phyloP scores from a whole-genome alignment of 73 alveolate genomes.

The Urostyla sp. region DNA sequence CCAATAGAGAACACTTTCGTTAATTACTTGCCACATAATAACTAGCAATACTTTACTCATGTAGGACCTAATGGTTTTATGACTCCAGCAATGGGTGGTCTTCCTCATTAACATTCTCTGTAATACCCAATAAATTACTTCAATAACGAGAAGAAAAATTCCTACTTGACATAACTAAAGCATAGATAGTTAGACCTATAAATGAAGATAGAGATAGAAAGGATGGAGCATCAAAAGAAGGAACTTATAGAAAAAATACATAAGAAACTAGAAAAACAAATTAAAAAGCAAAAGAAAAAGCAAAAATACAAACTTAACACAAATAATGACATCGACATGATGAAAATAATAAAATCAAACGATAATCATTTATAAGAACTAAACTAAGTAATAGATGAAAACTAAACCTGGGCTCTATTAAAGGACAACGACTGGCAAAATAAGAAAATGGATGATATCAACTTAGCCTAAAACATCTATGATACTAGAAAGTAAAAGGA shows the following conservation, averaged over 20 bases:
- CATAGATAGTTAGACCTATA: background rate
- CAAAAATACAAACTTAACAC: background rate
- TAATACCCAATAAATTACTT: background rate
- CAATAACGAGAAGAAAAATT: background rate
- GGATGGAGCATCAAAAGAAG: background rate
- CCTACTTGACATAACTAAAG: background rate
- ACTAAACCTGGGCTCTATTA: background rate
- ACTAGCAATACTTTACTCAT: background rate
- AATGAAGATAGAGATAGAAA: slow-evolving; percentile 4
- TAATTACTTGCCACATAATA: slow-evolving; percentile 1
- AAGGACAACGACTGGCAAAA: background rate
- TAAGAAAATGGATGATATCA: background rate
- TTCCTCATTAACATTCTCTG: background rate
- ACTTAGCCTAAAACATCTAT: background rate
- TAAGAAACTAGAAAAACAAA: background rate
- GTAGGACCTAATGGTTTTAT: background rate
- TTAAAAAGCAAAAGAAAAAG: slow-evolving; percentile 3
- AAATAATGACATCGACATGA: slow-evolving; percentile 9
- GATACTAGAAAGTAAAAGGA: background rate
- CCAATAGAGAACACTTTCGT: slow-evolving; percentile 14
- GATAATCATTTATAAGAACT: background rate
- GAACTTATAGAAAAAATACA: background rate
- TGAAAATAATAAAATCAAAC: background rate
- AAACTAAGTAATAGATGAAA: slow-evolving; percentile 1
- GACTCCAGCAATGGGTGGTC: background rate